Conservation (phyloP, 2,329 filamentous ascomycete genomes). For the Aaosphaeria arxii region DNA sequence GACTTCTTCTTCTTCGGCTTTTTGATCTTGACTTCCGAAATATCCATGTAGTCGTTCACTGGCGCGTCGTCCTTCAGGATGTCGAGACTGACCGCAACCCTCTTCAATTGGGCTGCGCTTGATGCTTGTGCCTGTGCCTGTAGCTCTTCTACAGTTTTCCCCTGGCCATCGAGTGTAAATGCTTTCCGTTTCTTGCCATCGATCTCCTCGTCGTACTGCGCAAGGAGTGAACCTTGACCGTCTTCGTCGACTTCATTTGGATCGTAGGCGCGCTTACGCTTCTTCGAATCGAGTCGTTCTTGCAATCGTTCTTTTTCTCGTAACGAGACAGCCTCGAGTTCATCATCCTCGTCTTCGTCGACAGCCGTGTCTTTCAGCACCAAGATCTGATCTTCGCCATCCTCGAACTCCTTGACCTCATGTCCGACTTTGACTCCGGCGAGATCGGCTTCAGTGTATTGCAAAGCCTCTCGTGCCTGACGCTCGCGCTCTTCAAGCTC, state of each 20-base stretch:
- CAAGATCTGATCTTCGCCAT: conserved; percentile 80
- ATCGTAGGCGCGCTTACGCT: conserved; percentile 85
- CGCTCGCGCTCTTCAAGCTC: conserved; percentile 70
- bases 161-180: conserved; percentile 81
- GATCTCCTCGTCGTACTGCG: conserved; percentile 96
- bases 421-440: conserved; percentile 91
- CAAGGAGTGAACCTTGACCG: conserved; percentile 66
- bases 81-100: conserved; percentile 74
- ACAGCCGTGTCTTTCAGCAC: conserved; percentile 94
- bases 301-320: conserved; percentile 69
- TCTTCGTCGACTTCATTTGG: conserved; percentile 69
- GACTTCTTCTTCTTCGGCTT: conserved; percentile 80
- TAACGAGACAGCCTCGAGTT: conserved; percentile 75
- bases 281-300: conserved; percentile 81
- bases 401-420: conserved; percentile 76
- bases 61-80: conserved; percentile 62
- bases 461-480: conserved; percentile 59
- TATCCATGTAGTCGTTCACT: conserved; percentile 83
- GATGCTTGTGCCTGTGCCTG: conserved; percentile 57
- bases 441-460: conserved; percentile 83
- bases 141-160: conserved; percentile 62
- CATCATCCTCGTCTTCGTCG: conserved; percentile 78
- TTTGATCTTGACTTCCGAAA: conserved; percentile 85
- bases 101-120: conserved; percentile 56
- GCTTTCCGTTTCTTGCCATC: conserved; percentile 82